phyloP scores from a whole-genome alignment of 2,329 filamentous ascomycete species.

The Fusarium equiseti region DNA sequence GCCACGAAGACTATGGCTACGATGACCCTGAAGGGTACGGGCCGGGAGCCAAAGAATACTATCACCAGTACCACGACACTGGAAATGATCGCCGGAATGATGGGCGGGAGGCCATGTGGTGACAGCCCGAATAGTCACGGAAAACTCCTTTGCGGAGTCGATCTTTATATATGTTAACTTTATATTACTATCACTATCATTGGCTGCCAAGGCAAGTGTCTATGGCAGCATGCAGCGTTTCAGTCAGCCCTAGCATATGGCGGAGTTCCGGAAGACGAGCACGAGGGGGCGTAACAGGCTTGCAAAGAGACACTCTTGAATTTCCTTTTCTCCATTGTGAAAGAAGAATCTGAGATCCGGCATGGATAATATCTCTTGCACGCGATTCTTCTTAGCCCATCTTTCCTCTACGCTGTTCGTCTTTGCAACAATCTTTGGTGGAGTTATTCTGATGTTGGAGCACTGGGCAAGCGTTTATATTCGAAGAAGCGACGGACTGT shows the following conservation, averaged over 20 bases:
- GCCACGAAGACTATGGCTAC: conserved; percentile 54
- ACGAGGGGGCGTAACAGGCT: conserved; percentile 40
- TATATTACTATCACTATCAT: conserved; percentile 37
- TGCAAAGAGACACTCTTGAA: conserved; percentile 32
- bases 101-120: conserved; percentile 60
- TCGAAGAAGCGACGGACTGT: conserved; percentile 26
- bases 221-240: conserved; percentile 43
- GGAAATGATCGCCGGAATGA: conserved; percentile 52
- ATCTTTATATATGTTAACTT: conserved; percentile 43
- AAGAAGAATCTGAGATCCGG: conserved; percentile 32
- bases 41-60: conserved; percentile 57
- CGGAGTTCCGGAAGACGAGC: conserved; percentile 52
- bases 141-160: conserved; percentile 27
- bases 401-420: conserved; percentile 22
- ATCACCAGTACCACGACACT: conserved; percentile 55
- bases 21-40: conserved; percentile 55
- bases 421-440: conserved; percentile 31
- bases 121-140: conserved; percentile 35
- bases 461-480: conserved; percentile 43
- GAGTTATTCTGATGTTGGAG: conserved; percentile 40
- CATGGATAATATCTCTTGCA: conserved; percentile 31
- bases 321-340: conserved; percentile 34
- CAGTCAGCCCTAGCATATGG: conserved; percentile 50
- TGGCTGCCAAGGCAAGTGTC: conserved; percentile 35
- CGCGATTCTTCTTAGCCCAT: conserved; percentile 19